Conservation (phyloP, 805 yeast genomes). For the Diddensiella transvaalensis region DNA sequence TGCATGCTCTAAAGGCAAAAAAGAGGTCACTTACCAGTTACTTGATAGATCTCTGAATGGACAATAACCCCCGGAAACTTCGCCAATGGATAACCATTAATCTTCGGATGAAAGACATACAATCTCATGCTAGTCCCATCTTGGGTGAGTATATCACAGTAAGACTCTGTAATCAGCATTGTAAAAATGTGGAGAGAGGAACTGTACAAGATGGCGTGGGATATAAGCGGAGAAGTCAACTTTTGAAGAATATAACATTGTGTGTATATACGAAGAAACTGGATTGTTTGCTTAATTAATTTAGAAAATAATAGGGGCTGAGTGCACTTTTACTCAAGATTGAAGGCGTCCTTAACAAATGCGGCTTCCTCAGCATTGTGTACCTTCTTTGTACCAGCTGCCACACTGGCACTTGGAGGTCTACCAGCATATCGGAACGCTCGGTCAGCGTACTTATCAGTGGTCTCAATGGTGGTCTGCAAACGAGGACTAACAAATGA, state of each 20-base stretch:
- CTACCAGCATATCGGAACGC: conserved; percentile 88
- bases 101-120: conserved; percentile 61
- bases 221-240: background rate
- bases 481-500: conserved; percentile 79
- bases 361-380: conserved; percentile 86
- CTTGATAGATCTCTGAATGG: conserved; percentile 79
- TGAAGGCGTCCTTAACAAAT: conserved; percentile 75
- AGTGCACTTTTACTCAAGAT: conserved; percentile 10
- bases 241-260: too few species aligned
- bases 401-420: conserved; percentile 96
- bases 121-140: conserved; percentile 65
- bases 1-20: too few species aligned
- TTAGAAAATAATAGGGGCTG: background rate
- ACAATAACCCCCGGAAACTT: conserved; percentile 79
- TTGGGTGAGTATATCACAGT: conserved; percentile 61
- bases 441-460: conserved; percentile 58
- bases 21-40: conserved; percentile 6
- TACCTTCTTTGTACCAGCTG: conserved; percentile 91
- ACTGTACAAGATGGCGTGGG: background rate
- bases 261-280: too few species aligned
- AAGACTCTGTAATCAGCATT: conserved; percentile 69
- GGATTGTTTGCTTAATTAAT: background rate
- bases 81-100: conserved; percentile 71
- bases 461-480: conserved; percentile 68
- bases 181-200: background rate